Percentiles rank a stretch among this genome's conserved stretches.
phyloP scores from a whole-genome alignment of 2,329 filamentous ascomycete genomes.

The Xylaria sp. region DNA sequence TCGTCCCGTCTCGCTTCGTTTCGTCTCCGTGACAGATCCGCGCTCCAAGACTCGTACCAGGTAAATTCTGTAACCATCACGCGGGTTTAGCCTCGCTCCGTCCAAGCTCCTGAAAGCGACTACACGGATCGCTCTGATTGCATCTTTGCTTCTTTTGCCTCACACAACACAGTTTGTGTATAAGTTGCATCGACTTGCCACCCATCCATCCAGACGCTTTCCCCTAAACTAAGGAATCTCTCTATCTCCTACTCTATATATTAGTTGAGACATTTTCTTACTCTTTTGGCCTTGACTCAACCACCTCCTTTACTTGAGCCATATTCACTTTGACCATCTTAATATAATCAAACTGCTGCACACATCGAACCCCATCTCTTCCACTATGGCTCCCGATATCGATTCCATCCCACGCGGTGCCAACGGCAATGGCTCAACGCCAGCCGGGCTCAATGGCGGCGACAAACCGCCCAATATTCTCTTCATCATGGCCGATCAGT shows the following conservation, averaged over 20 bases:
- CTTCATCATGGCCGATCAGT: constrained; percentile 96
- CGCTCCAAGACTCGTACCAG: not conserved
- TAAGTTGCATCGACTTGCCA: constrained; percentile 7
- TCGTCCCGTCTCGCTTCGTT: not conserved
- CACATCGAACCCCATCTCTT: constrained; percentile 5
- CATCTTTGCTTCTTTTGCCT: not conserved
- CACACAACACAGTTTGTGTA: not conserved
- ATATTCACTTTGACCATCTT: not conserved
- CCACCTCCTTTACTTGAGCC: not conserved
- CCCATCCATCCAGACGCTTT: not conserved
- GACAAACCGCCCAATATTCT: constrained; percentile 65
- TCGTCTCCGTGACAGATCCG: constrained; percentile 2
- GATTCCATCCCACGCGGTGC: constrained; percentile 56
- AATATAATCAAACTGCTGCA: not conserved
- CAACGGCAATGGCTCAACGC: constrained; percentile 24
- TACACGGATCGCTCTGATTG: not conserved
- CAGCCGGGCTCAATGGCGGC: constrained; percentile 11
- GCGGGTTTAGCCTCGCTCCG: not conserved
- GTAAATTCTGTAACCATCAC: not conserved
- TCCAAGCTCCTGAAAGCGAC: constrained; percentile 8
- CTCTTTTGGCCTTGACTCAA: not conserved
- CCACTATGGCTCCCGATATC: constrained; percentile 61
- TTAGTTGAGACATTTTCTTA: constrained; percentile 1
- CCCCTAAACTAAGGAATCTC: not conserved
- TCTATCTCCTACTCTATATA: not conserved